Evolutionary conservation across 176 grass and related monocot species (phyloP), one percentile per base, ranked within the genome.

Genomic region (Paspalum vaginatum): DNA sequence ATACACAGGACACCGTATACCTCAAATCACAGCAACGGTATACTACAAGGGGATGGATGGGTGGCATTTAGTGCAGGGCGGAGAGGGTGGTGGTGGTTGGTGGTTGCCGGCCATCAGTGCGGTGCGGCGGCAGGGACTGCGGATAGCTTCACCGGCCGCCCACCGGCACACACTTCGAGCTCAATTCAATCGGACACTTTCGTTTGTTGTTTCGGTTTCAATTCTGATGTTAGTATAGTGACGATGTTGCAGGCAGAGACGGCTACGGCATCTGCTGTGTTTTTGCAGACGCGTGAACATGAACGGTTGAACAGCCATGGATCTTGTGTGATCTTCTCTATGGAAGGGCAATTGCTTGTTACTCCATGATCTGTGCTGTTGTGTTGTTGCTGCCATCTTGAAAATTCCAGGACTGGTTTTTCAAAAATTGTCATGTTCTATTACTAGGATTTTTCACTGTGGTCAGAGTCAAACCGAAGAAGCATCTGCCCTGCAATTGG

Each of bases 51-150:
- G 41, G 5, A 8, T 22, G 0, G 22, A 56, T 4, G 51, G 49
- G 21, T 81, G 38, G 43, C 79, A 85, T 75, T 88, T 75, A 87
- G 17, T 55, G 68, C 14, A 17, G 37, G 46, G 52, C 20, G 17
- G 69, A 38, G 58, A 42, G 9, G 11, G 71, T 72, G 2, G 61
- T 51, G 58, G 58, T 59, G 9, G 56, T 84, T 59, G 9, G 56
- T 84, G 76, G 59, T 5, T 12, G 40, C 16, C 26, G 68, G 68
- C 57, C 82, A 70, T 83, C 67, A 73, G 53, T 85, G 81, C 70
- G 32, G 32, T n/a, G n/a, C 32, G 70, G 69, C 81, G 44, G 86
- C 86, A 59, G 59, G 16, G 21, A 51, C 7, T 65, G 83, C 74
- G 62, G 64, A 65, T 11, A 59, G 68, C 70, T 41, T 60, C 78